Percentiles rank a stretch among this genome's conserved stretches.
phyloP scores from a whole-genome alignment of 2,329 filamentous ascomycete species.

The Aspergillus sp. region DNA sequence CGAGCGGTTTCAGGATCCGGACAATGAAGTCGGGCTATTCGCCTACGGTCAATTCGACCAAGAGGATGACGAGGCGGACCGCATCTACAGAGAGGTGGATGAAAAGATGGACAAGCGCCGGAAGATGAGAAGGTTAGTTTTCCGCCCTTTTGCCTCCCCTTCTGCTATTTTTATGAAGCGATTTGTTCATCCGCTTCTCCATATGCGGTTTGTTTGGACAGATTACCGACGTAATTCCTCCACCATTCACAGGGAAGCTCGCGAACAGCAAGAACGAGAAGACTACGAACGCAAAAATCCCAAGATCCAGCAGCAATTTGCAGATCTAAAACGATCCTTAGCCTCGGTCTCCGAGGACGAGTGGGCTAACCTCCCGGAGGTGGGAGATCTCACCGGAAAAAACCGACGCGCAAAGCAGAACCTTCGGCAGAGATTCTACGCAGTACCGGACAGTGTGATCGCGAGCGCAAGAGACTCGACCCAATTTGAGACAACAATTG shows the following conservation, averaged over 20 bases:
- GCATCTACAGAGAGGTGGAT: constrained; percentile 93
- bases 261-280: constrained; percentile 85
- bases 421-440: constrained; percentile 83
- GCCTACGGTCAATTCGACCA: constrained; percentile 94
- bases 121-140: constrained; percentile 80
- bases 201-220: constrained; percentile 64
- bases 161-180: constrained; percentile 40
- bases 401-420: constrained; percentile 84
- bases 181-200: constrained; percentile 65
- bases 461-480: constrained; percentile 78
- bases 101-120: constrained; percentile 94
- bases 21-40: constrained; percentile 95
- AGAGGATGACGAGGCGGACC: constrained; percentile 95
- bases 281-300: constrained; percentile 97
- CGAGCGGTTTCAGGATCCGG: constrained; percentile 88
- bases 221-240: constrained; percentile 71
- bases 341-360: constrained; percentile 90
- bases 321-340: constrained; percentile 88
- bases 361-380: constrained; percentile 93
- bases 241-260: constrained; percentile 77
- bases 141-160: constrained; percentile 23
- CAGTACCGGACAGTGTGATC: constrained; percentile 92
- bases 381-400: constrained; percentile 94
- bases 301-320: constrained; percentile 97
- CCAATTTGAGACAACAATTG: constrained; percentile 85